Base-by-base conservation (phyloP, 1,284 basidiomycete genomes). In the Apiotrichum laibachii region DNA sequence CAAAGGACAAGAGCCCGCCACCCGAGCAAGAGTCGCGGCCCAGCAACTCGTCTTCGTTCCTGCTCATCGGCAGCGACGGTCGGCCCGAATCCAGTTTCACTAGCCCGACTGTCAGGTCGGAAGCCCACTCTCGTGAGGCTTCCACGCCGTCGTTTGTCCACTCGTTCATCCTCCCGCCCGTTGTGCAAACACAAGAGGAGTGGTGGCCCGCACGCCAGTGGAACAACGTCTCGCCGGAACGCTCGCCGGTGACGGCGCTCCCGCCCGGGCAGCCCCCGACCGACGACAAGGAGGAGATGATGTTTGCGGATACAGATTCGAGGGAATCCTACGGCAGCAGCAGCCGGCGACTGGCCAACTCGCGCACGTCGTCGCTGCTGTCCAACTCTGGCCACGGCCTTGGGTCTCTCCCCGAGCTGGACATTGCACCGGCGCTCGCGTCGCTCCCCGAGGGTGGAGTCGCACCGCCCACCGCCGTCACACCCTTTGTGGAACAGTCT, bases 141-240 rank as follows among this genome's bases (percentile, higher is more conserved):
- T 54, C 50, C 16, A 50, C 53, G 11, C 39, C 55, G n/a, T 52
- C 57, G 5, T 49, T 58, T 6, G 16, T 50, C 22, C 21, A 49
- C 1, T 40, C 43, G 15, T 60, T 54, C 1, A 44, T 53, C 9
- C 48, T 71, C 11, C 66, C 67, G 7, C 50, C 63, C 0, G 54
- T 64, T 18, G 48, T 47, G 6, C 39, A 54, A 11, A 16, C 37
- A 37, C 37, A 37, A 21, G 52, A 59, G 10, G 54, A 56, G 53
- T 63, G 59, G 50, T 63, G 53, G 52, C 50, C 57, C 0, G 54
- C 54, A 5, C 35, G 37, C 15, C 50, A 56, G 19, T 62, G 61
- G 67, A 50, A 60, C 8, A 53, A 56, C 37, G 37, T 6, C 37
- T 37, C 43, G 8, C 43, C n/a, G 18, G 43, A 10, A 13, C 37